Conservation (phyloP, 352 stramenopile species). For the Globisporangium rhizosaccharum region DNA sequence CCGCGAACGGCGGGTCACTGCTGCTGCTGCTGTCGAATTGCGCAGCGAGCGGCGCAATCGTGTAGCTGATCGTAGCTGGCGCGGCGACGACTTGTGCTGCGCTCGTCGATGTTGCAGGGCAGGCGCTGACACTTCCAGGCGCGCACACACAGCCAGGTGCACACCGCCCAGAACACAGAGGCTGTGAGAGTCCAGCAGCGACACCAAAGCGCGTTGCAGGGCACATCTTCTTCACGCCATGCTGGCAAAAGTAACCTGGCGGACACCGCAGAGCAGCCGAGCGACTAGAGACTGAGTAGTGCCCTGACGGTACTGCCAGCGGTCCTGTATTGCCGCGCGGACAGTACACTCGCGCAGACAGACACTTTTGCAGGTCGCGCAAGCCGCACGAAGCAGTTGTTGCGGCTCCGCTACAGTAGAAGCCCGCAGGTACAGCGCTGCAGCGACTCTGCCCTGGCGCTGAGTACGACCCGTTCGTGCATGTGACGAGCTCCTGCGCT, state of each 20-base stretch:
- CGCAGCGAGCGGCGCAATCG: conserved; percentile 20
- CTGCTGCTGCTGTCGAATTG: conserved; percentile 16
- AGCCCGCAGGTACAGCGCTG: conserved; percentile 31
- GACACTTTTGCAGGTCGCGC: conserved; percentile 29
- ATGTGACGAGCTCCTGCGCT: conserved; percentile 26
- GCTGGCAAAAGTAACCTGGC: conserved; percentile 45
- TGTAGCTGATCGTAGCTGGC: conserved; percentile 27
- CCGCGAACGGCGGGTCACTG: conserved; percentile 4
- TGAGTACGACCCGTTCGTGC: conserved; percentile 46
- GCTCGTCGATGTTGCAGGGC: conserved; percentile 22
- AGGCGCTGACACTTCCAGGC: conserved; percentile 40
- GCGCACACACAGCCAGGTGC: conserved; percentile 40
- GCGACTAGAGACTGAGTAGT: conserved; percentile 42
- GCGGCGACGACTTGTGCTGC: conserved; percentile 22
- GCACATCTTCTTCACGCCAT: conserved; percentile 29
- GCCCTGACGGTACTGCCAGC: conserved; percentile 32
- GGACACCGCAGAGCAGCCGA: conserved; percentile 33
- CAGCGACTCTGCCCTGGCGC: conserved; percentile 43
- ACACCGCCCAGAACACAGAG: conserved; percentile 44
- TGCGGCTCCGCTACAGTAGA: conserved; percentile 23
- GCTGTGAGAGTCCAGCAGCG: conserved; percentile 23
- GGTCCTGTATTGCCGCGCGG: conserved; percentile 29
- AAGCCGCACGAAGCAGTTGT: conserved; percentile 24
- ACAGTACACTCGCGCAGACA: conserved; percentile 37
- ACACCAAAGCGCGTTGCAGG: conserved; percentile 41